Percentiles rank a stretch among this genome's conserved stretches.
Evolutionary conservation across 352 stramenopile species (phyloP).

Genomic region (Aphanomyces euteiches): DNA sequence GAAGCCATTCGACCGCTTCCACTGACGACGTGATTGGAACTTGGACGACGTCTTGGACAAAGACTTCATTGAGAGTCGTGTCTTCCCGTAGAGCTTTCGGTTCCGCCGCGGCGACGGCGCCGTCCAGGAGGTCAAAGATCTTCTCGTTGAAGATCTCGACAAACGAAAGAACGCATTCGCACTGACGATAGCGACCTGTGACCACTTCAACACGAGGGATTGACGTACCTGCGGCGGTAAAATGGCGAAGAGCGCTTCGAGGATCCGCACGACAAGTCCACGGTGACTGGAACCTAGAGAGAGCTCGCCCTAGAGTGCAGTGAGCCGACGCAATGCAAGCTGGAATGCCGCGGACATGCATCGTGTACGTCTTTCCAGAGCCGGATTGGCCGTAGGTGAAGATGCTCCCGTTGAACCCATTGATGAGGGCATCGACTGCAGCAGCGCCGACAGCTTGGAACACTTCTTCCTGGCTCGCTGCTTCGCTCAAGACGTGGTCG

Average conservation of each 20-base stretch:
- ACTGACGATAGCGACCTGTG: constrained; percentile 33
- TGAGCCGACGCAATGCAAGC: constrained; percentile 27
- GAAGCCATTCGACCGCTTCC: constrained; percentile 68
- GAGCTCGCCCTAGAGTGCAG: neutral
- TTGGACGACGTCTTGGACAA: constrained; percentile 73
- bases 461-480: constrained; percentile 66
- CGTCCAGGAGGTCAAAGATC: constrained; percentile 81
- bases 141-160: constrained; percentile 90
- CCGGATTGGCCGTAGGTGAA: constrained; percentile 87
- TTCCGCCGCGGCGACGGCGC: constrained; percentile 34
- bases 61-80: constrained; percentile 56
- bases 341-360: constrained; percentile 43
- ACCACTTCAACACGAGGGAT: no score
- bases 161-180: constrained; percentile 70
- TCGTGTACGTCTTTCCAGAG: constrained; percentile 85
- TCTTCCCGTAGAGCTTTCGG: constrained; percentile 75
- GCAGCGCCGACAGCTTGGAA: constrained; percentile 71
- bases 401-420: constrained; percentile 86
- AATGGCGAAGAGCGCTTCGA: constrained; percentile 61
- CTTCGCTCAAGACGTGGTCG: constrained; percentile 71
- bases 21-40: constrained; percentile 55
- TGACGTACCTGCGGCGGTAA: constrained; percentile 31
- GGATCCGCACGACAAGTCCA: constrained; percentile 74
- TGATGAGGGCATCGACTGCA: constrained; percentile 72
- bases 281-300: constrained; percentile 35